Evolutionary conservation across 108 stramenopile genomes (phyloP).

Genomic region (Fistulifera solaris): DNA sequence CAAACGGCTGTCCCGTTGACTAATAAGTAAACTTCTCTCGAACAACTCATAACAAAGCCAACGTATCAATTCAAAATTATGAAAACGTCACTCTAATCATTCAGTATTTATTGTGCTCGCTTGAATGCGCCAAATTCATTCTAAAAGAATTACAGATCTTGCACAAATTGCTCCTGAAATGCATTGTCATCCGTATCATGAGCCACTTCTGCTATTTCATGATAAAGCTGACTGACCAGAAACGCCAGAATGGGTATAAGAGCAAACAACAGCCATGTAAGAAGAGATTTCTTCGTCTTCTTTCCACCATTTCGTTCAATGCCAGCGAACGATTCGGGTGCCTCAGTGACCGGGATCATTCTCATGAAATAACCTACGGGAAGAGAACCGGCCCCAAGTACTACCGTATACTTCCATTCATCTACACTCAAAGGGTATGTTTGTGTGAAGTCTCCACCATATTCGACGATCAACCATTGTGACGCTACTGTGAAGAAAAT

Average conservation of each 20-base stretch:
- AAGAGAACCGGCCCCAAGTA: slow-evolving; percentile 53
- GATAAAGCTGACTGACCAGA: slow-evolving; percentile 41
- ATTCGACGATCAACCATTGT: slow-evolving; percentile 84
- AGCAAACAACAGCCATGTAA: slow-evolving; percentile 19
- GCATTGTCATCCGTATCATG: neutral
- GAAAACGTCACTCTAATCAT: no score
- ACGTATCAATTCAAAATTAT: no score
- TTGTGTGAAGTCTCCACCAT: slow-evolving; percentile 77
- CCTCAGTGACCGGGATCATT: slow-evolving; percentile 53
- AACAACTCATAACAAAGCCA: no score
- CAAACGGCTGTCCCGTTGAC: no score
- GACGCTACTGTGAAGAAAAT: slow-evolving; percentile 72
- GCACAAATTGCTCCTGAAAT: no score
- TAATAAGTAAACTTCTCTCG: no score
- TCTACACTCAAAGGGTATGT: slow-evolving; percentile 40
- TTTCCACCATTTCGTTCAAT: slow-evolving; percentile 15
- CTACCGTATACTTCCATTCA: slow-evolving; percentile 57
- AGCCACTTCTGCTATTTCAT: slow-evolving; percentile 39
- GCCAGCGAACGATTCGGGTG: slow-evolving; percentile 54
- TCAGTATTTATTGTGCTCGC: no score
- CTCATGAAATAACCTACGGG: slow-evolving; percentile 71
- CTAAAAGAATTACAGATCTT: no score
- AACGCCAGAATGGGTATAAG: slow-evolving; percentile 37
- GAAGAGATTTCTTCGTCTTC: slow-evolving; percentile 20
- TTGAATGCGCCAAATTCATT: no score